Evolutionary conservation across 768 basidiomycete species (phyloP).

Genomic region (Mycena polygramma): DNA sequence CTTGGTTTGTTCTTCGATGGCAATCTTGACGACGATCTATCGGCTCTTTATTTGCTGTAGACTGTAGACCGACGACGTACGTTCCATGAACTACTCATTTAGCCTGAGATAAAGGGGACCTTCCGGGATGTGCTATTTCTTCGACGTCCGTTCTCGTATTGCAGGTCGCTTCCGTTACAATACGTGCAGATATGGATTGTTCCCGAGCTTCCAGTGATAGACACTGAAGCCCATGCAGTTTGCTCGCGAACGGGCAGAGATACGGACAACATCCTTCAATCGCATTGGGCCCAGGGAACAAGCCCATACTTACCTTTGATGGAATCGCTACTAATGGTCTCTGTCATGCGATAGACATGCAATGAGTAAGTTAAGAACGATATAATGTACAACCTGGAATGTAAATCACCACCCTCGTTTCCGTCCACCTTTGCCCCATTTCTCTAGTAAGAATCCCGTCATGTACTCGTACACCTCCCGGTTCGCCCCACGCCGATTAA

Average conservation of each 20-base stretch:
- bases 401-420: conserved; percentile 67
- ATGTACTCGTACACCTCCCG: conserved; percentile 91
- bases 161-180: conserved; percentile 21
- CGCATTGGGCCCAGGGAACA: no score
- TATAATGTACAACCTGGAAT: conserved; percentile 12
- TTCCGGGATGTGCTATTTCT: conserved; percentile 19
- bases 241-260: no score
- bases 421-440: conserved; percentile 90
- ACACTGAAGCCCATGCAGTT: no score
- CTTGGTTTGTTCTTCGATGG: conserved; percentile 49
- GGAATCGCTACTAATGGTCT: not conserved
- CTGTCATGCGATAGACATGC: not conserved
- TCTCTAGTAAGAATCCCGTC: conserved; percentile 87
- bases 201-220: no score
- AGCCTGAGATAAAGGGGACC: not conserved
- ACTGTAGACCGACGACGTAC: conserved; percentile 55
- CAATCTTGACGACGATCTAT: conserved; percentile 47
- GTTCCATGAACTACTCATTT: not conserved
- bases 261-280: no score
- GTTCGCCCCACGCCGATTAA: conserved; percentile 79
- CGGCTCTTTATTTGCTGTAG: conserved; percentile 48
- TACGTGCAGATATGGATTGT: conserved; percentile 15
- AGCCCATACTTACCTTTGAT: not conserved
- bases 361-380: conserved; percentile 9
- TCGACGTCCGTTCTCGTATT: conserved; percentile 10